These are phyloP conservation scores for Drechslerella stenobrocha DNA, from an alignment of 2,329 filamentous ascomycete genomes.

Conservation along the genomic window DNA sequence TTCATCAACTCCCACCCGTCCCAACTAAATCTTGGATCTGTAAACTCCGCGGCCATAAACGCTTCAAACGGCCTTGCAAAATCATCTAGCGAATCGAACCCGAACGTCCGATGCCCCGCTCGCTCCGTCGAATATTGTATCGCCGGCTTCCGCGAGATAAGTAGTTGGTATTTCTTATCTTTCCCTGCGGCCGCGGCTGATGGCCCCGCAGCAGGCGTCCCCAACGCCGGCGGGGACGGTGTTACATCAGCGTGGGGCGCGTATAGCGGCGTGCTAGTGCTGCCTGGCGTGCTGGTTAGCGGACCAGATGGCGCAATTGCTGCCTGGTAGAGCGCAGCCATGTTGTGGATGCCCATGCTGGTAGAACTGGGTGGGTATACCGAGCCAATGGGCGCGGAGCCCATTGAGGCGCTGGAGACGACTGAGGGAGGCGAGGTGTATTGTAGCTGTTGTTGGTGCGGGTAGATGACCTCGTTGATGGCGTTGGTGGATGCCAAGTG, in stretches of 20 bases:
- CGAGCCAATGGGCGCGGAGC: conserved; percentile 15
- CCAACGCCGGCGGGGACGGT: conserved; percentile 13
- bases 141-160: conserved; percentile 30
- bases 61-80: conserved; percentile 25
- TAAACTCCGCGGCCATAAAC: conserved; percentile 26
- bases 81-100: conserved; percentile 28
- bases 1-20: conserved; percentile 38
- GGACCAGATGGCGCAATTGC: conserved; percentile 8
- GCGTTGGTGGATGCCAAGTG: conserved; percentile 23
- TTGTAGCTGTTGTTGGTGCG: conserved; percentile 9
- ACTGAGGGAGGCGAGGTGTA: conserved; percentile 14
- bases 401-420: conserved; percentile 14
- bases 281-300: background rate
- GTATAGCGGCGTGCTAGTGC: background rate
- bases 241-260: conserved; percentile 4
- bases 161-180: conserved; percentile 23
- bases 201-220: background rate
- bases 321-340: conserved; percentile 11
- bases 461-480: background rate
- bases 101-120: conserved; percentile 22
- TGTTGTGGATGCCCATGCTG: conserved; percentile 35
- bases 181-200: background rate
- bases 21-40: conserved; percentile 31
- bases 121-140: conserved; percentile 18
- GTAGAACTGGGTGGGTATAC: conserved; percentile 34